These are phyloP conservation scores for Microdochium trichocladiopsis DNA, from an alignment of 2,329 filamentous ascomycete genomes.

Conservation along the genomic window DNA sequence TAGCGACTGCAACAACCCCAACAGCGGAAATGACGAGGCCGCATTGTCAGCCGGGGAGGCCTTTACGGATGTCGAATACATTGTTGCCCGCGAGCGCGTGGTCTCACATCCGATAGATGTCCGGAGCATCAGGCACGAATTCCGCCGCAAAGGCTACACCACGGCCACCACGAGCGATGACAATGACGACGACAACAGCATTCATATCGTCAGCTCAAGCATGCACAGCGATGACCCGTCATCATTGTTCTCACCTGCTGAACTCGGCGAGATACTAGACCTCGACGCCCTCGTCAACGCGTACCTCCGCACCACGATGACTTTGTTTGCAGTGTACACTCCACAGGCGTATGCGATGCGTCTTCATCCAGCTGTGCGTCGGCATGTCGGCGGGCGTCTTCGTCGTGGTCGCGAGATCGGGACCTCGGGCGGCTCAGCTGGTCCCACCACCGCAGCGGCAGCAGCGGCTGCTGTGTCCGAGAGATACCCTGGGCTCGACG, in stretches of 20 bases:
- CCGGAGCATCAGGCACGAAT: constrained; percentile 1
- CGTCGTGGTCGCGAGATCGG: too few relatives aligned
- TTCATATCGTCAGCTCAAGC: too few relatives aligned
- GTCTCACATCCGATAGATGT: constrained; percentile 7
- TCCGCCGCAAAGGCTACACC: neutral
- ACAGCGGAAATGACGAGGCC: too few relatives aligned
- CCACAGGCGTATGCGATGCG: constrained; percentile 14
- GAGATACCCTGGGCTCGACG: too few relatives aligned
- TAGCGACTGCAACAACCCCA: too few relatives aligned
- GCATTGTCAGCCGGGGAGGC: too few relatives aligned
- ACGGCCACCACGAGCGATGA: neutral
- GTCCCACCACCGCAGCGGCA: too few relatives aligned
- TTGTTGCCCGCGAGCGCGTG: constrained; percentile 12
- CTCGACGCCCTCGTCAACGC: constrained; percentile 6
- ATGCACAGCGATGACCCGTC: too few relatives aligned
- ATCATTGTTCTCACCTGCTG: neutral
- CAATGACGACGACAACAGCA: neutral
- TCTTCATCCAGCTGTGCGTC: constrained; percentile 4
- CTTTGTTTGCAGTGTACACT: constrained; percentile 11
- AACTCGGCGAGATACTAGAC: neutral
- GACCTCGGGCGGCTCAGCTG: neutral
- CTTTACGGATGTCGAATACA: too few relatives aligned
- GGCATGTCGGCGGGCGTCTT: too few relatives aligned
- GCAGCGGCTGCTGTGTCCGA: too few relatives aligned
- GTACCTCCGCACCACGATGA: constrained; percentile 13